Conservation (phyloP, 306 rosid genomes). For the Neltuma alba region DNA sequence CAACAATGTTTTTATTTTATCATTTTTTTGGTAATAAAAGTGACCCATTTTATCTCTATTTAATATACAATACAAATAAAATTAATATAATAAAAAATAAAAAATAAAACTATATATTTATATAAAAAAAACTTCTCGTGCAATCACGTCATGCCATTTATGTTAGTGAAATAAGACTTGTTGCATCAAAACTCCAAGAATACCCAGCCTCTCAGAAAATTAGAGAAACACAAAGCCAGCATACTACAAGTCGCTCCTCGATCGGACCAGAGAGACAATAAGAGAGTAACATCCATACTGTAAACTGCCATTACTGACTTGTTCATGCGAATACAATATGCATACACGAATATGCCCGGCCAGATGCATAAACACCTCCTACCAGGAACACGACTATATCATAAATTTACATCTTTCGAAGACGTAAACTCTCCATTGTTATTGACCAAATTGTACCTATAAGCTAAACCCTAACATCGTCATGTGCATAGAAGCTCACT, state of each 20-base stretch:
- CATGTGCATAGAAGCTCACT: neutral
- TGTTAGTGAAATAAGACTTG: no score
- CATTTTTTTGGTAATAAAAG: no score
- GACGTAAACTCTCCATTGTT: conserved; percentile 12
- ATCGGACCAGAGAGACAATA: neutral
- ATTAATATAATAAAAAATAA: no score
- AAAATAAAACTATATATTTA: no score
- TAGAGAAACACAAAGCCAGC: neutral
- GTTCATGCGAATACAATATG: conserved; percentile 1
- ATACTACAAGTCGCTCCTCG: neutral
- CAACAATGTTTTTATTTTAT: no score
- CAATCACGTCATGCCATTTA: no score
- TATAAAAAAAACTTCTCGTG: no score
- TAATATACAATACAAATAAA: no score
- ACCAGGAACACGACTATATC: conserved; percentile 1
- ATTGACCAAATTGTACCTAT: conserved; percentile 5
- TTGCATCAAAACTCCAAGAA: no score
- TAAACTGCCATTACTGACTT: neutral
- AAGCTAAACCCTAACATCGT: conserved; percentile 20
- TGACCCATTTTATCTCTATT: no score
- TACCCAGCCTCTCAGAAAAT: neutral
- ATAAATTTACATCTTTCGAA: conserved; percentile 30
- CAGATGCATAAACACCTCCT: conserved; percentile 13
- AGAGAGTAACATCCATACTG: neutral
- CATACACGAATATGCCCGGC: neutral